Percentiles rank a stretch among this genome's conserved stretches.
phyloP scores from a whole-genome alignment of 331 rosid species.

The Quercus phellos region DNA sequence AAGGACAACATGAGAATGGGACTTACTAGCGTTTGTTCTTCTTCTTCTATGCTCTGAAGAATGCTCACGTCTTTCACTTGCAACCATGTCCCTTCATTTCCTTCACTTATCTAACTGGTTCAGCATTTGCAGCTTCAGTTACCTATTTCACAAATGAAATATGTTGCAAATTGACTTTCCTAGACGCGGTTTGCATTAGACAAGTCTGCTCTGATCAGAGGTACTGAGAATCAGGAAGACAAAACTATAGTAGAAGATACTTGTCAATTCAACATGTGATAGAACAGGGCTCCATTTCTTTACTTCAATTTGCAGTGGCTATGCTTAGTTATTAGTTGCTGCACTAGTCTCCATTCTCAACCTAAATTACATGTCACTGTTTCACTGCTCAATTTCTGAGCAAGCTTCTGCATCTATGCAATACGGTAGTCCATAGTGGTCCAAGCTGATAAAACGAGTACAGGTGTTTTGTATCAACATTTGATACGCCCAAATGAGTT shows the following conservation, averaged over 20 bases:
- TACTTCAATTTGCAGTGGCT: constrained; percentile 23
- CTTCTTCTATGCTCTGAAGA: not conserved
- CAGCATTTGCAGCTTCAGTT: constrained; percentile 18
- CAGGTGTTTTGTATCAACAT: not conserved
- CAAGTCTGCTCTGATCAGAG: constrained; percentile 10
- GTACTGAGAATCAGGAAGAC: constrained; percentile 14
- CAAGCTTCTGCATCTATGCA: not conserved
- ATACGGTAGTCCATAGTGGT: not conserved
- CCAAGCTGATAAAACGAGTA: too few relatives aligned
- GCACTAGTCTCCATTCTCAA: constrained; percentile 17
- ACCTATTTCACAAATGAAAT: constrained; percentile 16
- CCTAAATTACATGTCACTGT: not conserved
- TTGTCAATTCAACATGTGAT: constrained; percentile 5
- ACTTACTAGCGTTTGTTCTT: not conserved
- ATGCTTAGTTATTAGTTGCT: constrained; percentile 20
- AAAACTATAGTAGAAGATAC: constrained; percentile 5
- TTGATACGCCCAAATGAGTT: not conserved
- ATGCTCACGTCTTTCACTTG: constrained; percentile 5
- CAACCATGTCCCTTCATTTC: constrained; percentile 8
- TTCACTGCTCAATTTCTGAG: not conserved
- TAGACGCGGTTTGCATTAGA: not conserved
- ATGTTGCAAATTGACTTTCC: not conserved
- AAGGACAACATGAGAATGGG: constrained; percentile 2
- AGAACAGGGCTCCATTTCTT: constrained; percentile 1
- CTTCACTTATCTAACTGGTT: constrained; percentile 19